These are phyloP conservation scores for Strigomonas culicis DNA, from an alignment of 208 protist genomes.

Conservation along the genomic window DNA sequence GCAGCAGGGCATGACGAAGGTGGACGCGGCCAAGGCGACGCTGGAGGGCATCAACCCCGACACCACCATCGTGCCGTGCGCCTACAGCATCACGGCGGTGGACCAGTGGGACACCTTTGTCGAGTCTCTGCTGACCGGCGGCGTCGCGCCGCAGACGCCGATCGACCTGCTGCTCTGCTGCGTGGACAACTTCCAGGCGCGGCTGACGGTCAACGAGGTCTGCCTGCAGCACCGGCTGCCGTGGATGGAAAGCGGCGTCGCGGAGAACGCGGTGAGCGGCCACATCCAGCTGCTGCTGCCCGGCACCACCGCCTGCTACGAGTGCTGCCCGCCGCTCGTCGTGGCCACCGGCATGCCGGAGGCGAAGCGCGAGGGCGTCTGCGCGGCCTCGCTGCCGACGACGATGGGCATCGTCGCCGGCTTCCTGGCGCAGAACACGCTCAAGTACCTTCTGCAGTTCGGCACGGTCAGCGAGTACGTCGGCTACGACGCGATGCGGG, in stretches of 20 bases:
- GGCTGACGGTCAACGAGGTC: constrained; percentile 94
- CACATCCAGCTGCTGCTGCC: constrained; percentile 96
- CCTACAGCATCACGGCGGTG: constrained; percentile 93
- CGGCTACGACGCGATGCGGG: constrained; percentile 94
- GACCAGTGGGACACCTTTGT: constrained; percentile 91
- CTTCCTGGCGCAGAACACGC: constrained; percentile 94
- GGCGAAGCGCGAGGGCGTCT: constrained; percentile 95
- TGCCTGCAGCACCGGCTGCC: constrained; percentile 84
- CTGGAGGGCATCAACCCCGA: constrained; percentile 95
- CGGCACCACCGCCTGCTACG: constrained; percentile 88
- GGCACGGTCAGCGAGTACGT: constrained; percentile 92
- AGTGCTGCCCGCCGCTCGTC: constrained; percentile 93
- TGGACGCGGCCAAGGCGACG: constrained; percentile 84
- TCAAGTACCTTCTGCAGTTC: constrained; percentile 95
- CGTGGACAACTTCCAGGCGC: constrained; percentile 97
- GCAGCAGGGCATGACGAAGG: constrained; percentile 94
- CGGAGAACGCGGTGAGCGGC: constrained; percentile 96
- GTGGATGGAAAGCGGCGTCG: constrained; percentile 97
- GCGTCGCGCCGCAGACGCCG: constrained; percentile 28
- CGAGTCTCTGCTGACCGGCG: constrained; percentile 54
- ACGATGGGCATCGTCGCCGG: constrained; percentile 97
- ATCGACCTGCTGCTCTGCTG: constrained; percentile 94
- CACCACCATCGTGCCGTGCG: constrained; percentile 88
- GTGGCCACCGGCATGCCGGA: constrained; percentile 92
- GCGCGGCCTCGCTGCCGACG: constrained; percentile 96